These are phyloP conservation scores for Pichia manshurica DNA, from an alignment of 805 yeast genomes.

Conservation along the genomic window DNA sequence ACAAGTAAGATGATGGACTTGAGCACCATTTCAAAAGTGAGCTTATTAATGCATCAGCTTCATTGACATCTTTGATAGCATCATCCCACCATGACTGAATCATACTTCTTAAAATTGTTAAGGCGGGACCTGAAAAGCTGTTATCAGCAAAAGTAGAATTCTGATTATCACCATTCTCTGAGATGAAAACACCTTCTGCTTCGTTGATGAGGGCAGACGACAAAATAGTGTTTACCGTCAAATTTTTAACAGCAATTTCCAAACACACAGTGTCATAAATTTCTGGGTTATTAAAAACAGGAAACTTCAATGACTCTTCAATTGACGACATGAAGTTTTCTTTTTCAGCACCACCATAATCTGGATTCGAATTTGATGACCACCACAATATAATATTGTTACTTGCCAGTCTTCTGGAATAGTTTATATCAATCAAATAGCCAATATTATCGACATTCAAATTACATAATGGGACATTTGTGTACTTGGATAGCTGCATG, in stretches of 20 bases:
- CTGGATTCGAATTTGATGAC: slow-evolving; percentile 77
- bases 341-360: slow-evolving; percentile 74
- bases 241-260: slow-evolving; percentile 72
- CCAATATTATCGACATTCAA: slow-evolving; percentile 71
- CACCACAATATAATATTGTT: slow-evolving; percentile 85
- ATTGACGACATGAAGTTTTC: slow-evolving; percentile 41
- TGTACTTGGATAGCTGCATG: slow-evolving; percentile 59
- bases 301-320: slow-evolving; percentile 59
- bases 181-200: slow-evolving; percentile 78
- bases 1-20: slow-evolving; percentile 62
- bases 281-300: slow-evolving; percentile 70
- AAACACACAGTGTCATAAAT: slow-evolving; percentile 71
- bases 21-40: slow-evolving; percentile 84
- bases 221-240: slow-evolving; percentile 79
- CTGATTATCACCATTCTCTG: slow-evolving; percentile 36
- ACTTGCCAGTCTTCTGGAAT: slow-evolving; percentile 67
- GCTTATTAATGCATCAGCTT: slow-evolving; percentile 81
- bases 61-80: slow-evolving; percentile 53
- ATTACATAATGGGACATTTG: slow-evolving; percentile 84
- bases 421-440: slow-evolving; percentile 76
- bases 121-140: slow-evolving; percentile 71
- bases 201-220: slow-evolving; percentile 81
- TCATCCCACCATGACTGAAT: slow-evolving; percentile 93
- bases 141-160: slow-evolving; percentile 62
- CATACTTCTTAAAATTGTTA: slow-evolving; percentile 62